Conservation (phyloP, 2,329 filamentous ascomycete species). For the Lasiodiplodia sp. region DNA sequence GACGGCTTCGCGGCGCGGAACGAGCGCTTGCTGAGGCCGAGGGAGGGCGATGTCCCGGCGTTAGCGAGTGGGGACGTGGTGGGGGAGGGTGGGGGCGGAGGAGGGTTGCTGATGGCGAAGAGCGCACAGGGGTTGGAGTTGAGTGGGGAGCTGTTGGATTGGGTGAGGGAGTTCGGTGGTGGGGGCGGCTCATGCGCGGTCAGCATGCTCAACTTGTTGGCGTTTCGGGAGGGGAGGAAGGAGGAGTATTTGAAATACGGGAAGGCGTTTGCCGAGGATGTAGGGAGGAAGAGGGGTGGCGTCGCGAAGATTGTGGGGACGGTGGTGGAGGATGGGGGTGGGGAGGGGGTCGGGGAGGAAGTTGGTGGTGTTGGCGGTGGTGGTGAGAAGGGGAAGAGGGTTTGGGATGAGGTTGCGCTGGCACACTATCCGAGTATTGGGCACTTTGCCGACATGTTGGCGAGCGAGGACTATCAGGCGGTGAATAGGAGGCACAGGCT, state of each 20-base stretch:
- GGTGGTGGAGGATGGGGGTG: conserved; percentile 53
- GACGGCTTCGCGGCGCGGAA: conserved; percentile 49
- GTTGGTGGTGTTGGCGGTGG: conserved; percentile 56
- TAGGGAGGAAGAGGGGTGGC: conserved; percentile 63
- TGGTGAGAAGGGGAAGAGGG: conserved; percentile 50
- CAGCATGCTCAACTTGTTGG: conserved; percentile 69
- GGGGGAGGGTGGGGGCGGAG: too few relatives aligned
- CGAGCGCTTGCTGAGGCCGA: conserved; percentile 42
- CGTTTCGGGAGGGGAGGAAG: conserved; percentile 62
- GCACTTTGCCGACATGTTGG: conserved; percentile 69
- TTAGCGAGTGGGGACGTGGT: conserved; percentile 10
- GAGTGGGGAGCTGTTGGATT: conserved; percentile 57
- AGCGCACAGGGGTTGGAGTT: conserved; percentile 63
- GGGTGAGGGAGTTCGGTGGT: conserved; percentile 53
- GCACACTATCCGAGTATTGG: conserved; percentile 69
- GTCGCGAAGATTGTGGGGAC: conserved; percentile 68
- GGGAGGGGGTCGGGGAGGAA: conserved; percentile 39
- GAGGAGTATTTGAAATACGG: conserved; percentile 65
- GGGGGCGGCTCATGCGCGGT: conserved; percentile 51
- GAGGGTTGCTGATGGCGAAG: conserved; percentile 29
- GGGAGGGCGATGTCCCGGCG: conserved; percentile 48
- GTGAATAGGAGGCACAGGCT: conserved; percentile 63
- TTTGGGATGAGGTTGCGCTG: conserved; percentile 70
- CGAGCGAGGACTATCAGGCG: conserved; percentile 64
- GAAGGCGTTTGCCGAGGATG: conserved; percentile 56